Conservation (phyloP, 805 yeast genomes). For the Yarrowia divulgata region DNA sequence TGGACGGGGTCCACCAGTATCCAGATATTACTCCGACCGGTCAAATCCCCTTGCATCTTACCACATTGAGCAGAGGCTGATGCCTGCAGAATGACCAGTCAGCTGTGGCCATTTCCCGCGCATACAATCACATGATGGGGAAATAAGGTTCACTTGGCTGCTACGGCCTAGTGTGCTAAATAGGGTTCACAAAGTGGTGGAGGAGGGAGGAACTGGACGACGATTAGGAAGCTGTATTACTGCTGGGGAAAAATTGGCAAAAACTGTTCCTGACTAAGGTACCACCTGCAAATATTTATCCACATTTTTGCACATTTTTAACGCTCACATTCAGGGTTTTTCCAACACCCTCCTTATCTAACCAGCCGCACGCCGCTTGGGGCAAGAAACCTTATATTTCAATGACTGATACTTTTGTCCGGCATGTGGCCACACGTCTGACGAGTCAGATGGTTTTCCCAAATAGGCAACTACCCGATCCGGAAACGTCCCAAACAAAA, state of each 20-base stretch:
- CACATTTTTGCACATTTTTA: not conserved
- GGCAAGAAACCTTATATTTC: not conserved
- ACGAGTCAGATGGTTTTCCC: no score
- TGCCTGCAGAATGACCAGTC: not conserved
- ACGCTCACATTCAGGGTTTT: not conserved
- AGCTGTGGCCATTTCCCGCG: not conserved
- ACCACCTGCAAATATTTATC: not conserved
- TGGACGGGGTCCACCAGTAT: no score
- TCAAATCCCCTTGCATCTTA: not conserved
- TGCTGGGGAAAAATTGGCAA: not conserved
- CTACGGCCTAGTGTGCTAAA: constrained; percentile 5
- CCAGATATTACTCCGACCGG: not conserved
- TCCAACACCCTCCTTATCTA: not conserved
- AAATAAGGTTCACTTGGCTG: constrained; percentile 20
- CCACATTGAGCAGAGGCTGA: not conserved
- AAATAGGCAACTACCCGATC: no score
- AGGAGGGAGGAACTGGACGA: no score
- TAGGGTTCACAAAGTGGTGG: constrained; percentile 4
- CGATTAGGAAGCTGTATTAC: no score
- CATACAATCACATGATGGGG: constrained; percentile 16
- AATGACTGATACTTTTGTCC: constrained; percentile 22
- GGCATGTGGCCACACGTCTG: not conserved
- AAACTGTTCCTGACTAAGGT: not conserved
- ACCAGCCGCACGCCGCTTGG: constrained; percentile 37
- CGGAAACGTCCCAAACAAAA: no score